Evolutionary conservation across 2,329 filamentous ascomycete genomes (phyloP), one percentile per base, ranked within the genome.

Genomic region (Venturia asperata): DNA sequence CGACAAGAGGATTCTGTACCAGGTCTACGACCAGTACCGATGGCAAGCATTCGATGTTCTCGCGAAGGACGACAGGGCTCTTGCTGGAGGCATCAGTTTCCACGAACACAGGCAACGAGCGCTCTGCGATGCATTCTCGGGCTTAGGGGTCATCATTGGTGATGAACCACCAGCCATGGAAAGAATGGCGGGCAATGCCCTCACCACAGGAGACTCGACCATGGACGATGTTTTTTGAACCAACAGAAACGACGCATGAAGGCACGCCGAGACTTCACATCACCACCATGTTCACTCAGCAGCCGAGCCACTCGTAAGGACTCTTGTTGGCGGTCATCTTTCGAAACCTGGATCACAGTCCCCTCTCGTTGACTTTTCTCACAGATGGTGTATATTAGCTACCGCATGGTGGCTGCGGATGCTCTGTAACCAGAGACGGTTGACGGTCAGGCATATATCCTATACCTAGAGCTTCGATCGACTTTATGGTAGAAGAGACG

Each of bases 71-170:
- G 84, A 87, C 65, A 83, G 84, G 49, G 79, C 83, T 63, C 52
- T 58, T n/a, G 90, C 90, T 19, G 92, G 92, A 41, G 95, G 94
- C 0, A 97, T 95, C 76, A 87, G 88, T 71, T 80, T 93, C 55
- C 80, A 84, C 42, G 92, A 96, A 73, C 97, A 94, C 73, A 90
- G 91, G 71, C 82, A 86, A 9, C 82, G 92, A 30, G 87, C 90
- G 30, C 79, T 99, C 73, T 89, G 91, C 67, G 92, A 97, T 73
- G 92, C 93, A 0, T 97, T 97, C 77, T 86, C 90, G 0, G 94
- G 95, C 0, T 76, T 99, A 67, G 91, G 90, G 0, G 90, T 96
- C 52, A 95, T 96, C 70, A 81, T 99, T 52, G 88, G 85, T 43
- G 91, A 97, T 58, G 92, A 96, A n/a, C 19, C 30, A 37, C 30